Base-by-base conservation (phyloP, 108 stramenopile genomes). In the Craspedostauros australis region DNA sequence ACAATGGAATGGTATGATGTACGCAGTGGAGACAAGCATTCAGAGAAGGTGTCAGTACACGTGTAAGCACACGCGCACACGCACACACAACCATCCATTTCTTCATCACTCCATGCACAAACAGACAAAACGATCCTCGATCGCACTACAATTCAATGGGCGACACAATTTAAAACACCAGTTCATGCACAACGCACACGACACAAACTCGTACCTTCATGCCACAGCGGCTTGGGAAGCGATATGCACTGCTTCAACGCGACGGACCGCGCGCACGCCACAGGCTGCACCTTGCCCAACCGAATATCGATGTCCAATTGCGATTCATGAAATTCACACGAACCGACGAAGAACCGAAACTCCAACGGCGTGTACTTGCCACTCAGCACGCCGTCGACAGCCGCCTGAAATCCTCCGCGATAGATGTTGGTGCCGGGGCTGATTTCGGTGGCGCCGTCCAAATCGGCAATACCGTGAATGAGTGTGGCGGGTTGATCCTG, bases 231-330 rank as follows among this genome's bases (percentile, higher is more conserved):
- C 53, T 84, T 86, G 49, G 91, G 91, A 19, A 92, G 60, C 21
- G 72, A 70, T 41, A 83, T 73, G 63, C 91, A 92, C 48, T 92
- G 91, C 52, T 92, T 92, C 68, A 92, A 54, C 14, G 76, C 84
- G 32, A 92, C 31, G 4, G 79, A 68, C 42, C 91, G 56, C 6
- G 84, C 65, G 50, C 82, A 83, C 22, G 86, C 84, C 21, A 88
- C 57, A 20, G 91, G 82, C 48, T 82, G 86, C 53, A 80, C 84
- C 60, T 81, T 84, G 3, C 86, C 80, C 21, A 64, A 32, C 1
- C 42, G 42, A 6, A 82, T 60, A 25, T 67, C 69, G 18, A 68
- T 57, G 33, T 82, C 76, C 40, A 92, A 55, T 28, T 62, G 52
- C 26, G 66, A 54, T 16, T 68, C 62, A 12, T 66, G 54, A 33